A percentile compares a stretch with the other conserved stretches of the same genome.
These are phyloP conservation scores for Phascolomyces articulosus DNA, from an alignment of 371 early-diverging fungal species.

Conservation along the genomic window DNA sequence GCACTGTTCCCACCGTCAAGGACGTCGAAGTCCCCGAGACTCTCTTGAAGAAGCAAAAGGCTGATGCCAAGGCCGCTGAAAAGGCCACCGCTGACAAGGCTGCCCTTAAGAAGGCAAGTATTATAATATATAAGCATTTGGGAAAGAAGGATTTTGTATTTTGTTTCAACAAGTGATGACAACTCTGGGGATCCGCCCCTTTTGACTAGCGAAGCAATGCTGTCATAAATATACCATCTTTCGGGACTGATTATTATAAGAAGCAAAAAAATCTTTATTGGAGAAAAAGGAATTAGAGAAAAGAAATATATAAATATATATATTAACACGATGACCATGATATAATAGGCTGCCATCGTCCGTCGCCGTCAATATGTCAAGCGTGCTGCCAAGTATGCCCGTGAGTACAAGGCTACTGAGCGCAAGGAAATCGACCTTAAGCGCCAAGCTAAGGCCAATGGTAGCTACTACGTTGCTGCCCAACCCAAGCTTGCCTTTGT, in stretches of 20 bases:
- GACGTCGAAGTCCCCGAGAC: constrained; percentile 92
- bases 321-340: no score
- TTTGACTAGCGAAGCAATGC: constrained; percentile 50
- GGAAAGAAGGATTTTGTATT: background rate
- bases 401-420: constrained; percentile 93
- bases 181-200: constrained; percentile 13
- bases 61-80: constrained; percentile 82
- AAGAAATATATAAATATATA: background rate
- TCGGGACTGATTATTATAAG: constrained; percentile 62
- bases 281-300: background rate
- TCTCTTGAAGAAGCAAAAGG: constrained; percentile 96
- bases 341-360: constrained; percentile 69
- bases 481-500: constrained; percentile 98
- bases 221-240: constrained; percentile 70
- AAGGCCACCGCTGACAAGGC: constrained; percentile 70
- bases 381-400: constrained; percentile 95
- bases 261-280: background rate
- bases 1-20: constrained; percentile 63
- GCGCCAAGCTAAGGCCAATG: constrained; percentile 91
- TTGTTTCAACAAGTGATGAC: constrained; percentile 21
- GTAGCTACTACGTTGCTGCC: constrained; percentile 95
- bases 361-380: constrained; percentile 96
- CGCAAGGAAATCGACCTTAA: constrained; percentile 86
- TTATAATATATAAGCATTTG: background rate
- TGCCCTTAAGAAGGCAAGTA: constrained; percentile 67